Evolutionary conservation across 176 grass and related monocot genomes (phyloP), one percentile per base, ranked within the genome.

Genomic region (Bothriochloa decipiens): DNA sequence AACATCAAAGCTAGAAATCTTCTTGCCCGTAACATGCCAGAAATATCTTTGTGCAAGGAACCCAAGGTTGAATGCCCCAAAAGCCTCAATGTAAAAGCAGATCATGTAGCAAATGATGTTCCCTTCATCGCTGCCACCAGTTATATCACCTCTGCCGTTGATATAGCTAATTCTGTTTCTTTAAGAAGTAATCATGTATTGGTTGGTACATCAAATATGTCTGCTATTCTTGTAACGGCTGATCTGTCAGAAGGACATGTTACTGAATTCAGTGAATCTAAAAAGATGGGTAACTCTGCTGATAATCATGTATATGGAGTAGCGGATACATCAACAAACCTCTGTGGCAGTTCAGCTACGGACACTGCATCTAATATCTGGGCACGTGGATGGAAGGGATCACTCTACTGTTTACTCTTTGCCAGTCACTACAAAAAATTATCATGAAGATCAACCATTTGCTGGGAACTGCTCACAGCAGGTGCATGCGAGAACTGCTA

Each of bases 1-100:
- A 94, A 97, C 75, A 92, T 76, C 82, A 97, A 97, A 94, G 86
- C 88, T 86, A 87, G 90, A 78, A 83, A 67, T 55, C 49, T 80
- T 67, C 18, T 78, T 79, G 74, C 75, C 61, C 74, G 53, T 35
- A 87, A 76, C 47, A 61, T 81, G 47, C 60, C 69, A 87, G 36
- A 64, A 69, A 60, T 75, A 88, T 58, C 25, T 41, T 61, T 75
- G 74, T 58, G 27, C 61, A 87, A 49, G 70, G 62, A 92, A 78
- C 86, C 89, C 75, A 87, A 76, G 68, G 14, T 37, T 47, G 68
- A 83, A 70, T 37, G 65, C 25, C 65, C 29, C 42, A 88, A 77
- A 74, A 78, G 4, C 64, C 32, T 39, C 14, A 18, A 40, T 86
- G 13, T 33, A 22, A 50, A 88, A 65, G 26, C 43, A 49, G 26